A percentile compares a stretch with the other conserved stretches of the same genome.
phyloP scores from a whole-genome alignment of 371 early-diverging fungal genomes.

The Rhizopus delemar region DNA sequence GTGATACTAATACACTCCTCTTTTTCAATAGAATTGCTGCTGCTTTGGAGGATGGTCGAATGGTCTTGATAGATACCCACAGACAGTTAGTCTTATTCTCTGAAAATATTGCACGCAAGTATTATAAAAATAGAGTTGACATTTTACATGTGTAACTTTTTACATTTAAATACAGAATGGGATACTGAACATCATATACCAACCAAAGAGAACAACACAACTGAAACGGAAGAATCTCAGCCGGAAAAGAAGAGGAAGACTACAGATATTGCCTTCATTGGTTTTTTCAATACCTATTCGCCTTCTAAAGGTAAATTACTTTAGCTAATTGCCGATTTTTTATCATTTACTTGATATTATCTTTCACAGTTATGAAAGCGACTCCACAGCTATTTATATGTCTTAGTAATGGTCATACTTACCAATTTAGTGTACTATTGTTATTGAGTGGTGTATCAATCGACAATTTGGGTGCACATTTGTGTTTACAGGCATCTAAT shows the following conservation, averaged over 20 bases:
- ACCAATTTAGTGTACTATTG: conserved; percentile 29
- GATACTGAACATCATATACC: conserved; percentile 7
- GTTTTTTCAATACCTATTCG: conserved; percentile 29
- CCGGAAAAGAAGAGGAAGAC: conserved; percentile 10
- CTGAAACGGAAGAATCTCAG: conserved; percentile 15
- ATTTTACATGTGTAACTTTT: background rate
- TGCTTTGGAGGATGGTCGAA: conserved; percentile 23
- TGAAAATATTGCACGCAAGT: conserved; percentile 27
- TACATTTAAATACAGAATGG: background rate
- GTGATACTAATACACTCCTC: background rate
- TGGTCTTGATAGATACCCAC: conserved; percentile 23
- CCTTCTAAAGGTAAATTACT: conserved; percentile 20
- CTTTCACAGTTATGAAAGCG: conserved; percentile 11
- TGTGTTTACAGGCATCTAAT: conserved; percentile 4
- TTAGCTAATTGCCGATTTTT: background rate
- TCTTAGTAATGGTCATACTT: conserved; percentile 35
- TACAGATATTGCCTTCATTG: conserved; percentile 13
- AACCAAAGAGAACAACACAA: conserved; percentile 6
- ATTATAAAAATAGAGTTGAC: background rate
- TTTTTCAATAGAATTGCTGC: conserved; percentile 22
- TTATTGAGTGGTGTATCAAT: conserved; percentile 12
- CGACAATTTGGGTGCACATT: conserved; percentile 12
- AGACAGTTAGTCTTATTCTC: conserved; percentile 16
- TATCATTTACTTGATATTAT: background rate
- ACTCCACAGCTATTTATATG: conserved; percentile 31